Evolutionary conservation across 1,284 basidiomycete genomes (phyloP).

Genomic region (Paramarasmius palmivorus): DNA sequence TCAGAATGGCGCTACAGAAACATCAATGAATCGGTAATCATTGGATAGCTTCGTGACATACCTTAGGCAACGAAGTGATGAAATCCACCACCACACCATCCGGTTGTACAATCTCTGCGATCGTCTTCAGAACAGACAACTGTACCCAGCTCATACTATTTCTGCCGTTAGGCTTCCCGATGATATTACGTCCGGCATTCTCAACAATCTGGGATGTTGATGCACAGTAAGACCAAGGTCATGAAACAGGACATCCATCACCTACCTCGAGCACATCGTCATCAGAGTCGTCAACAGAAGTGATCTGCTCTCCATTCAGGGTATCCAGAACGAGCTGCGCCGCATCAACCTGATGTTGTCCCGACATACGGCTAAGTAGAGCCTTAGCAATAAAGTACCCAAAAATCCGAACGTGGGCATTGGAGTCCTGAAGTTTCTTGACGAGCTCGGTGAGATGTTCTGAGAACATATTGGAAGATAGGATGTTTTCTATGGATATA

Average conservation of each 20-base stretch:
- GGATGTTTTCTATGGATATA: conserved; percentile 20
- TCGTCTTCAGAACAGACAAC: conserved; percentile 48
- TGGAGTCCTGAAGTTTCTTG: conserved; percentile 45
- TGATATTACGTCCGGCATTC: conserved; percentile 49
- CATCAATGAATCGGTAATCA: background rate
- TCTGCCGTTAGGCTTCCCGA: conserved; percentile 59
- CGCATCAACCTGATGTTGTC: conserved; percentile 55
- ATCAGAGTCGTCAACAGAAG: conserved; percentile 34
- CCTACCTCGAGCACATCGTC: conserved; percentile 44
- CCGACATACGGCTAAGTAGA: conserved; percentile 48
- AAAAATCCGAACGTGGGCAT: conserved; percentile 55
- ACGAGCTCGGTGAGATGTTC: conserved; percentile 37
- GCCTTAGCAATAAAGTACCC: conserved; percentile 57
- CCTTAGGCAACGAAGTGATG: conserved; percentile 37
- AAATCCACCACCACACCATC: conserved; percentile 43
- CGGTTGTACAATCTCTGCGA: conserved; percentile 52
- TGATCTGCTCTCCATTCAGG: conserved; percentile 45
- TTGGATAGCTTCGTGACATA: conserved; percentile 20
- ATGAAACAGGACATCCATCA: conserved; percentile 15
- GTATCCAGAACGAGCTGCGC: conserved; percentile 49
- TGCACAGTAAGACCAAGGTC: background rate
- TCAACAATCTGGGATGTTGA: conserved; percentile 35
- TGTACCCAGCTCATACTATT: conserved; percentile 57
- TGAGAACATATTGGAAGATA: conserved; percentile 20
- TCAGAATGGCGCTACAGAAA: conserved; percentile 21